Evolutionary conservation across 495 filamentous ascomycete species (phyloP).

Genomic region (Penicillium cosmopolitanum): DNA sequence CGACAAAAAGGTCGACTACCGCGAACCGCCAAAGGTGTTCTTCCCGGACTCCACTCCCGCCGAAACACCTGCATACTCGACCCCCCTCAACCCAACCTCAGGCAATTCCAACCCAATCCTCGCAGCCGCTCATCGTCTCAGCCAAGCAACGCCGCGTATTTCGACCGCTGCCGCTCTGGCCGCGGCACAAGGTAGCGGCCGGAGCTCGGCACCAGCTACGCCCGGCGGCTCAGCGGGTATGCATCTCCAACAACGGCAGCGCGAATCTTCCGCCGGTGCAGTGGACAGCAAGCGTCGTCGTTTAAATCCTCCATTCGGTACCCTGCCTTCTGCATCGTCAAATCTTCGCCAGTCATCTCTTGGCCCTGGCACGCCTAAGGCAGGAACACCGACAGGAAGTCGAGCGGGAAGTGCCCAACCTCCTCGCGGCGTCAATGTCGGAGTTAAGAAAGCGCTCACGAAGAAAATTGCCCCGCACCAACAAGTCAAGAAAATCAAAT

Average conservation of each 20-base stretch:
- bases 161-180: conserved; percentile 26
- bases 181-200: conserved; percentile 34
- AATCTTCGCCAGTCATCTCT: conserved; percentile 80
- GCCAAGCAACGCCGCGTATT: conserved; percentile 41
- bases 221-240: conserved; percentile 61
- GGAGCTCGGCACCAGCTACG: conserved; percentile 66
- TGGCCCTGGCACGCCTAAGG: conserved; percentile 86
- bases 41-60: conserved; percentile 48
- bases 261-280: conserved; percentile 78
- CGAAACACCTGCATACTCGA: conserved; percentile 41
- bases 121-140: conserved; percentile 50
- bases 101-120: conserved; percentile 47
- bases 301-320: conserved; percentile 65
- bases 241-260: conserved; percentile 63
- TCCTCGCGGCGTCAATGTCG: conserved; percentile 44
- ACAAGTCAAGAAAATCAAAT: conserved; percentile 58
- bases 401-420: conserved; percentile 77
- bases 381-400: conserved; percentile 62
- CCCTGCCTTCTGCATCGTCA: conserved; percentile 69
- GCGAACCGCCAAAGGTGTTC: conserved; percentile 57
- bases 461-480: conserved; percentile 73
- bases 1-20: conserved; percentile 59
- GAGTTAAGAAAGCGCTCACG: conserved; percentile 55
- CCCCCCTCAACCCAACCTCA: conserved; percentile 46
- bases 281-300: conserved; percentile 75